These are phyloP conservation scores for Ogataea paradorogensis DNA, from an alignment of 805 yeast species.

Conservation along the genomic window DNA sequence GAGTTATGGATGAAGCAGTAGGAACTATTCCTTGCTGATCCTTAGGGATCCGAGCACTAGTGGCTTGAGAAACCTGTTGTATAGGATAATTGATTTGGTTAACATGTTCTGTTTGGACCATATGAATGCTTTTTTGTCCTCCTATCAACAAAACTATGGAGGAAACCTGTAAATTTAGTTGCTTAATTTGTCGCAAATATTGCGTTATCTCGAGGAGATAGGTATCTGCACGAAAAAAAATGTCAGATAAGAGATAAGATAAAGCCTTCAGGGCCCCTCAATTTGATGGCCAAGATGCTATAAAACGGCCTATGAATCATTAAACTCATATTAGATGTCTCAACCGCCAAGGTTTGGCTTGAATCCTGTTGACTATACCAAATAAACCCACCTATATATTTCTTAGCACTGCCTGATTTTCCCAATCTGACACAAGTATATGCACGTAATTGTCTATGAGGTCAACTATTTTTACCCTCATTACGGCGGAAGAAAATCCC, in stretches of 20 bases:
- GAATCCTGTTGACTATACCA: background rate
- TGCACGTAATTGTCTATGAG: slow-evolving; percentile 1
- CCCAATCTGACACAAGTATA: slow-evolving; percentile 7
- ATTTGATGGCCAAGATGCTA: background rate
- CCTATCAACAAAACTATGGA: slow-evolving; percentile 1
- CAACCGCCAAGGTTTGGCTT: background rate
- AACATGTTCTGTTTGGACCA: slow-evolving; percentile 6
- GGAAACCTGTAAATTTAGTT: slow-evolving; percentile 7
- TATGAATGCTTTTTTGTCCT: background rate
- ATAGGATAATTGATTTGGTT: slow-evolving; percentile 28
- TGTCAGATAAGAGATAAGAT: slow-evolving; percentile 14
- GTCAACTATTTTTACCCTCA: slow-evolving; percentile 1
- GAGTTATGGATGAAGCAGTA: slow-evolving; percentile 16
- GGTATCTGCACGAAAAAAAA: slow-evolving; percentile 10
- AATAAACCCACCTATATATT: background rate
- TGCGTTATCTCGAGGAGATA: slow-evolving; percentile 14
- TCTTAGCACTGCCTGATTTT: slow-evolving; percentile 7
- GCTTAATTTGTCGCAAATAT: slow-evolving; percentile 12
- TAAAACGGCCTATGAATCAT: background rate
- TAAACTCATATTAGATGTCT: too few relatives aligned
- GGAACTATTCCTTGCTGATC: slow-evolving; percentile 27
- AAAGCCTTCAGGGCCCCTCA: background rate
- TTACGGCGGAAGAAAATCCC: slow-evolving; percentile 9
- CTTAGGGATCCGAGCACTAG: slow-evolving; percentile 15
- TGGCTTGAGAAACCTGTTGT: slow-evolving; percentile 15